Conservation (phyloP, 805 yeast genomes). For the Suhomyces xylopsoci region DNA sequence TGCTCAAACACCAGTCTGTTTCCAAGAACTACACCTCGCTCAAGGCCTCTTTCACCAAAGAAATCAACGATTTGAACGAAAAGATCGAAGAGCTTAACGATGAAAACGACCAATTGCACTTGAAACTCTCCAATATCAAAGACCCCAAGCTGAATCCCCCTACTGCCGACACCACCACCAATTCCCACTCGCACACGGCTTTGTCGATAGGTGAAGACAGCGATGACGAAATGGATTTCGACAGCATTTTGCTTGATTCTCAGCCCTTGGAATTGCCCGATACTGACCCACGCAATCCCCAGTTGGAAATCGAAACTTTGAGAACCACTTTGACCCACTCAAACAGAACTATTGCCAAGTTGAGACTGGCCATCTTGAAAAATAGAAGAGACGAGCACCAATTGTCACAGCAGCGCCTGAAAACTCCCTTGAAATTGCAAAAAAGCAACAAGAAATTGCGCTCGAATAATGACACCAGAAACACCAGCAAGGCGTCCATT, state of each 20-base stretch:
- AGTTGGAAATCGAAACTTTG: constrained; percentile 63
- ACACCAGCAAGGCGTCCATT: constrained; percentile 21
- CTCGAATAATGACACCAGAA: constrained; percentile 7
- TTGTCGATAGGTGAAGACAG: constrained; percentile 28
- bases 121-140: constrained; percentile 23
- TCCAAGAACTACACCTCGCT: constrained; percentile 36
- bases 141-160: constrained; percentile 12
- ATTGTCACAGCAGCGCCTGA: constrained; percentile 12
- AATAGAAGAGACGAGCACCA: constrained; percentile 36
- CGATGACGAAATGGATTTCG: constrained; percentile 33
- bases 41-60: constrained; percentile 35
- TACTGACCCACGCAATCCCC: constrained; percentile 39
- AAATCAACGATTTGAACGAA: constrained; percentile 46
- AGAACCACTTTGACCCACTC: constrained; percentile 64
- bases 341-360: constrained; percentile 56
- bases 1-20: constrained; percentile 38
- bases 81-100: constrained; percentile 62
- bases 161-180: not conserved
- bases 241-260: constrained; percentile 30
- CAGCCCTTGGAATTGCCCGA: constrained; percentile 21
- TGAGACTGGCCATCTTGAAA: constrained; percentile 50
- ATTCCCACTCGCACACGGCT: constrained; percentile 7
- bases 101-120: constrained; percentile 60
- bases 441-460: constrained; percentile 14
- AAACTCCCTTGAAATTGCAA: constrained; percentile 12